phyloP scores from a whole-genome alignment of 495 filamentous ascomycete species.

The Neurospora tetrasperma region DNA sequence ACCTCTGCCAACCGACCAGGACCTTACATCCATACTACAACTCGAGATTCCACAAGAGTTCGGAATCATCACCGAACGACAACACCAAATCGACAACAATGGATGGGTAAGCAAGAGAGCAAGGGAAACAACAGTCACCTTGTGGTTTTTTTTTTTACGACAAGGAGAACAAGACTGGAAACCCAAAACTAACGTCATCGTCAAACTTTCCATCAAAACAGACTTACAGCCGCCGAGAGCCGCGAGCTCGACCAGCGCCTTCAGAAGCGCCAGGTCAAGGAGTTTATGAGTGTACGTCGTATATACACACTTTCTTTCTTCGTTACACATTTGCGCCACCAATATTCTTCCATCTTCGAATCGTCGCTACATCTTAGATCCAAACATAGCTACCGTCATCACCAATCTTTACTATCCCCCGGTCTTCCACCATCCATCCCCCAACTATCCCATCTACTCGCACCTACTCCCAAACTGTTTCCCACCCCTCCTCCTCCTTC shows the following conservation, averaged over 20 bases:
- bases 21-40: background rate
- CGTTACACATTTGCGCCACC: background rate
- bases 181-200: conserved; percentile 5
- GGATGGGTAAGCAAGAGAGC: conserved; percentile 3
- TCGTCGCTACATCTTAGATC: background rate
- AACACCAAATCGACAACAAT: background rate
- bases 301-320: background rate
- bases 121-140: background rate
- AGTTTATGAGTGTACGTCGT: conserved; percentile 81
- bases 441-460: background rate
- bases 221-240: conserved; percentile 73
- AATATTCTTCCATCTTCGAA: no score
- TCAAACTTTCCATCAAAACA: conserved; percentile 6
- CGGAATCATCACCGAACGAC: background rate
- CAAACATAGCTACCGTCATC: background rate
- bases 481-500: no score
- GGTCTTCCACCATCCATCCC: background rate
- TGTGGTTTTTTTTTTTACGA: background rate
- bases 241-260: conserved; percentile 85
- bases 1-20: background rate
- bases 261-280: conserved; percentile 95
- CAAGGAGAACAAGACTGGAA: background rate
- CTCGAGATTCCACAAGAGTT: background rate
- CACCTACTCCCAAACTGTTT: no score
- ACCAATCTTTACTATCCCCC: background rate